Conservation (phyloP, 305 asterid genomes). For the Coffea humblotiana region DNA sequence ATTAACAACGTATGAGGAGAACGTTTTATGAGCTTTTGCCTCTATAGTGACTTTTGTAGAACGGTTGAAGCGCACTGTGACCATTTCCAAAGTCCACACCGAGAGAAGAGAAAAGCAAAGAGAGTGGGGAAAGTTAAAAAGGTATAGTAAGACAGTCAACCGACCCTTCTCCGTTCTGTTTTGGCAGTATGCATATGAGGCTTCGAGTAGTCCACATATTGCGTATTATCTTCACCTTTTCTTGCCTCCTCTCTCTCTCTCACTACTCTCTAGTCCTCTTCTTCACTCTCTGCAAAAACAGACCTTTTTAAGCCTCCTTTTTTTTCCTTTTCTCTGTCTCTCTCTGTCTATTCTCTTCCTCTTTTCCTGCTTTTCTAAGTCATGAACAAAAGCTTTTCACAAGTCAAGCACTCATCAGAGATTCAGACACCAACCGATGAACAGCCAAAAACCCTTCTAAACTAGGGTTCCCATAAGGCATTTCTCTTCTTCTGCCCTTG, state of each 20-base stretch:
- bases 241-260: neutral
- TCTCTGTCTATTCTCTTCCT: constrained; percentile 25
- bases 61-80: neutral
- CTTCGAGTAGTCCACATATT: constrained; percentile 60
- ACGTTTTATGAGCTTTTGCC: too few relatives aligned
- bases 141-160: constrained; percentile 54
- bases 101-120: too few relatives aligned
- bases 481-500: constrained; percentile 5
- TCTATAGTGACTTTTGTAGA: too few relatives aligned
- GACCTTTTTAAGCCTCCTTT: constrained; percentile 11
- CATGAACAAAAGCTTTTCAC: constrained; percentile 32
- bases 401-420: constrained; percentile 61
- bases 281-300: constrained; percentile 16
- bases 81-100: neutral
- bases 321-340: constrained; percentile 7
- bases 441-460: constrained; percentile 14
- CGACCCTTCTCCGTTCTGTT: constrained; percentile 35
- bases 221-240: constrained; percentile 45
- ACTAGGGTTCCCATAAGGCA: constrained; percentile 46
- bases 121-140: neutral
- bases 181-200: constrained; percentile 66
- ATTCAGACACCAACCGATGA: constrained; percentile 33
- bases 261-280: constrained; percentile 15
- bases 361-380: constrained; percentile 24
- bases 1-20: too few relatives aligned